Conservation (phyloP, 2,329 filamentous ascomycete genomes). For the Penicillium sclerotiorum region DNA sequence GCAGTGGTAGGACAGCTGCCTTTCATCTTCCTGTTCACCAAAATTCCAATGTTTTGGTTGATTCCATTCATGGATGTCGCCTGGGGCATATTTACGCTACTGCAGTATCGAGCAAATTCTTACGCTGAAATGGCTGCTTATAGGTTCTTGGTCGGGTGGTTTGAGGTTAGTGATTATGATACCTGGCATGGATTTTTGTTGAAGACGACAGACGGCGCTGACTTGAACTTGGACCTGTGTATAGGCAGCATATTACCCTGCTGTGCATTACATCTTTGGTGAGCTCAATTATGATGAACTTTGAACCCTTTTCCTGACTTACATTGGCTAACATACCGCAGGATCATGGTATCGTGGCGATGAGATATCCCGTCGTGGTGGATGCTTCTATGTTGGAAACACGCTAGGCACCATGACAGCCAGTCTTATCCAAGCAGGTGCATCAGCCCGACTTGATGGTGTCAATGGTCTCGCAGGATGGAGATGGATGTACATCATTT, state of each 20-base stretch:
- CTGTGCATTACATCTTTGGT: slow-evolving; percentile 41
- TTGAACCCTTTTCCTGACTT: background rate
- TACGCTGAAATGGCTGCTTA: slow-evolving; percentile 57
- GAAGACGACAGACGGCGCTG: background rate
- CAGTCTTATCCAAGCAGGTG: slow-evolving; percentile 53
- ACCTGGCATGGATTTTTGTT: background rate
- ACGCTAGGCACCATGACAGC: slow-evolving; percentile 57
- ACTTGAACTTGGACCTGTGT: background rate
- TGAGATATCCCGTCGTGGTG: slow-evolving; percentile 53
- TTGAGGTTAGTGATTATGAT: slow-evolving; percentile 43
- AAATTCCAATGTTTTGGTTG: slow-evolving; percentile 51
- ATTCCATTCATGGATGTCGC: slow-evolving; percentile 56
- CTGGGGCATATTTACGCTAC: slow-evolving; percentile 61
- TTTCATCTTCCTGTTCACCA: slow-evolving; percentile 55
- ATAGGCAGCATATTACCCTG: slow-evolving; percentile 43
- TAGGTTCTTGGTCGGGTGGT: slow-evolving; percentile 58
- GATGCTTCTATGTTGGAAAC: slow-evolving; percentile 56
- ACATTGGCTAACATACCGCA: slow-evolving; percentile 2
- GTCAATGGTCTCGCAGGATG: slow-evolving; percentile 52
- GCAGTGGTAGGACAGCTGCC: slow-evolving; percentile 56
- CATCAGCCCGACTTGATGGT: slow-evolving; percentile 46
- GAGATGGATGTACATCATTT: slow-evolving; percentile 63
- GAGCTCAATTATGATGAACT: background rate
- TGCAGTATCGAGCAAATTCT: slow-evolving; percentile 55
- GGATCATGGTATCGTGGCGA: slow-evolving; percentile 55